Evolutionary conservation across 495 filamentous ascomycete genomes (phyloP), one percentile per base, ranked within the genome.

Genomic region (Neurospora tetraspora): DNA sequence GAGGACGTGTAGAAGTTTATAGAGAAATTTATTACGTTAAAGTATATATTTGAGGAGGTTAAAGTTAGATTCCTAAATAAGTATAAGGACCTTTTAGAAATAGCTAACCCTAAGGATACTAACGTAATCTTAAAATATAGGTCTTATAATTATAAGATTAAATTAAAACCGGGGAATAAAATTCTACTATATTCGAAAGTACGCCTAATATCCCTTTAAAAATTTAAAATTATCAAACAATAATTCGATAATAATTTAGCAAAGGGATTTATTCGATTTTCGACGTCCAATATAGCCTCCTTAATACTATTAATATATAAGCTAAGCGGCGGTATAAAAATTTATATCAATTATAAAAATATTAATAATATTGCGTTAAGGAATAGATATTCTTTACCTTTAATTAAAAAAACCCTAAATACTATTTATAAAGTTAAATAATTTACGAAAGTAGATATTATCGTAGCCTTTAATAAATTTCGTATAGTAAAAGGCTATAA

Each of bases 101-200:
- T 42, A 0, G 5, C 1, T 0, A 42, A 42, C 14, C 4, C 6
- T 1, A 18, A 1, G 6, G 2, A 42, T 6, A 0, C 0, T 6
- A 18, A 42, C 0, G 0, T 42, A 18, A 42, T 42, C 1, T 1
- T 2, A 1, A 4, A 42, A 18, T 18, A 42, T 1, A 0, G 2
- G 1, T 42, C 1, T 5, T 42, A 42, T 42, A 42, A 42, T 18
- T 18, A 42, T 42, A 18, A 42, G 16, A 42, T 42, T 5, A 14
- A 42, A 42, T 18, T 42, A 16, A 42, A 18, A 42, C 10, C 10
- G 0, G 4, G 39, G 0, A 5, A 16, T 6, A 16, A 16, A 42
- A 27, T 27, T 27, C 1, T 42, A 42, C 14, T 5, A 1, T 42
- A 42, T 7, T 42, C 1, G 0, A 42, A 7, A 2, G 39, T 6